Percentiles rank a stretch among this genome's conserved stretches.
These are phyloP conservation scores for Teratosphaeria zuluensis DNA, from an alignment of 2,329 filamentous ascomycete species.

Conservation along the genomic window DNA sequence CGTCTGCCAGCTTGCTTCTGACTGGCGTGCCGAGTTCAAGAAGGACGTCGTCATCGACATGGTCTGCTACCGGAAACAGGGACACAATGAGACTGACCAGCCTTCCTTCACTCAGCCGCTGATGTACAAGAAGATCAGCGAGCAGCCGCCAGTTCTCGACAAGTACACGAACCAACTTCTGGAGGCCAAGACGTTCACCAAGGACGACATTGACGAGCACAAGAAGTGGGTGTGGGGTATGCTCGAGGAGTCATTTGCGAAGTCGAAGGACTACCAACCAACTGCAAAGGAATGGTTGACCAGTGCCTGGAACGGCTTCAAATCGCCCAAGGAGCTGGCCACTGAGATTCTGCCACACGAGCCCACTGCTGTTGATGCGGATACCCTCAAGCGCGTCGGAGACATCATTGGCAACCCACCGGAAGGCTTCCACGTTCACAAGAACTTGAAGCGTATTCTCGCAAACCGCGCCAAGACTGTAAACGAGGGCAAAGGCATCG, in stretches of 20 bases:
- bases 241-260: constrained; percentile 93
- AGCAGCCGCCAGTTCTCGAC: constrained; percentile 75
- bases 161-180: constrained; percentile 88
- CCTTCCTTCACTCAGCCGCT: constrained; percentile 98
- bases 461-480: constrained; percentile 83
- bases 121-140: constrained; percentile 97
- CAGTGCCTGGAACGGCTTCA: constrained; percentile 98
- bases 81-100: constrained; percentile 99
- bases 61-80: constrained; percentile 97
- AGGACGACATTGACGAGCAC: constrained; percentile 97
- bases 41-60: constrained; percentile 96
- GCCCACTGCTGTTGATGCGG: constrained; percentile 66
- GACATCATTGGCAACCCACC: constrained; percentile 68
- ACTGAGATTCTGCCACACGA: constrained; percentile 89
- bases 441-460: constrained; percentile 95
- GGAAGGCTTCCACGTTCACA: constrained; percentile 80
- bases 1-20: constrained; percentile 89
- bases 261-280: constrained; percentile 95
- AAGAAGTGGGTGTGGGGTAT: constrained; percentile 99
- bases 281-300: constrained; percentile 98
- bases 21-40: constrained; percentile 98
- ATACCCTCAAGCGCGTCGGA: constrained; percentile 71
- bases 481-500: constrained; percentile 83
- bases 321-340: constrained; percentile 94
- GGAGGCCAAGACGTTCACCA: constrained; percentile 86